These are phyloP conservation scores for Starmerella scarabaei DNA, from an alignment of 805 yeast species.

Conservation along the genomic window DNA sequence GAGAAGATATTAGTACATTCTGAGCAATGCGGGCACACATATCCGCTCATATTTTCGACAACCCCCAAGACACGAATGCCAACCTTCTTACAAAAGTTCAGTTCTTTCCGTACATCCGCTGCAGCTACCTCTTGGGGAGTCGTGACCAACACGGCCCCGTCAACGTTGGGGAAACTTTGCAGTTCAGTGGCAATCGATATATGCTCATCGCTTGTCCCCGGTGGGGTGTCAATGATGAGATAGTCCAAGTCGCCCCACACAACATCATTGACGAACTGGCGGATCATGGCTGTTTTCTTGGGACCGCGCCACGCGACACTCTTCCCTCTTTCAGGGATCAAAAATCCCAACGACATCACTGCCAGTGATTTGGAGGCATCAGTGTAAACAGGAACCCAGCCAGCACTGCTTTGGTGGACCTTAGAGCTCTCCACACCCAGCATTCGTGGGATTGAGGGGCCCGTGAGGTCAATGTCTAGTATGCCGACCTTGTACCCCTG, in stretches of 20 bases:
- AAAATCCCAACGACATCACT: conserved; percentile 80
- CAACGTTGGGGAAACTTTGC: conserved; percentile 42
- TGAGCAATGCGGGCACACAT: conserved; percentile 82
- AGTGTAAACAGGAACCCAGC: conserved; percentile 83
- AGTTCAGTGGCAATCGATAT: conserved; percentile 92
- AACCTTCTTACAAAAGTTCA: conserved; percentile 82
- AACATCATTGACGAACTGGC: conserved; percentile 83
- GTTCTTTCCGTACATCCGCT: conserved; percentile 88
- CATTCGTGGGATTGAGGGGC: conserved; percentile 94
- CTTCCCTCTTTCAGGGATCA: conserved; percentile 70
- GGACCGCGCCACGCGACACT: conserved; percentile 99
- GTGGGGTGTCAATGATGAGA: conserved; percentile 89
- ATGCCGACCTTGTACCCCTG: conserved; percentile 82
- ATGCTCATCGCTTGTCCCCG: conserved; percentile 97
- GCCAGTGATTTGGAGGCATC: conserved; percentile 37
- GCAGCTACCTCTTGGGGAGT: conserved; percentile 92
- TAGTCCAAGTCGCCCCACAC: conserved; percentile 75
- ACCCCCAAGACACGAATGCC: conserved; percentile 69
- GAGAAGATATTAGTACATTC: conserved; percentile 83
- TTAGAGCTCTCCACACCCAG: conserved; percentile 75
- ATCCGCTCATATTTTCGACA: conserved; percentile 94
- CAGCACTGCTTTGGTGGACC: conserved; percentile 65
- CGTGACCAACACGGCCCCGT: conserved; percentile 90
- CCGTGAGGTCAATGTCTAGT: conserved; percentile 86
- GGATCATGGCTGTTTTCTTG: conserved; percentile 92